These are phyloP conservation scores for Dictyostelium brefeldianum DNA, from an alignment of 78 protist species.

Conservation along the genomic window DNA sequence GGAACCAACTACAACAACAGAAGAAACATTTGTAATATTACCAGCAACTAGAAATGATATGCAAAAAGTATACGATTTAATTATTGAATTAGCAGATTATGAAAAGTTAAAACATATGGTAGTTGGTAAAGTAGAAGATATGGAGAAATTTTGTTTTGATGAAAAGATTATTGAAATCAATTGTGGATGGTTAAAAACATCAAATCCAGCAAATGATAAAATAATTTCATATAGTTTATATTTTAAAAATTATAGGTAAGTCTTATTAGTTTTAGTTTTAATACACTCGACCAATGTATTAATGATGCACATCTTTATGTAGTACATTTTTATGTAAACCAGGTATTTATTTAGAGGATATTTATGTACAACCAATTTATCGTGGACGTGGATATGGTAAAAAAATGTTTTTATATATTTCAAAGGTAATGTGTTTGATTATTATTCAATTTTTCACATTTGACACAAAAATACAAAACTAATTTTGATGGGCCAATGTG, in stretches of 20 bases:
- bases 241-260: neutral
- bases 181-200: neutral
- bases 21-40: slow-evolving; percentile 32
- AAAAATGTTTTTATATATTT: slow-evolving; percentile 31
- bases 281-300: neutral
- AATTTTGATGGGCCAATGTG: no score
- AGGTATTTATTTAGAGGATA: slow-evolving; percentile 63
- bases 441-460: no score
- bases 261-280: no score
- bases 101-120: slow-evolving; percentile 59
- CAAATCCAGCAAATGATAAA: neutral
- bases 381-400: slow-evolving; percentile 67
- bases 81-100: slow-evolving; percentile 40
- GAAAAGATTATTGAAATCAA: neutral
- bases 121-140: neutral
- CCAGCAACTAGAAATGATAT: slow-evolving; percentile 45
- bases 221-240: slow-evolving; percentile 2
- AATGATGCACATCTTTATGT: no score
- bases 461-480: no score
- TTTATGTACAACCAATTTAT: slow-evolving; percentile 56
- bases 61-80: slow-evolving; percentile 25
- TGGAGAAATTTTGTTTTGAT: slow-evolving; percentile 33
- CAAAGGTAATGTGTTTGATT: neutral
- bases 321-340: slow-evolving; percentile 40
- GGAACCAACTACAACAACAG: slow-evolving; percentile 10